Evolutionary conservation across 495 filamentous ascomycete species (phyloP), one percentile per base, ranked within the genome.

Genomic region (Annulohypoxylon nitens): DNA sequence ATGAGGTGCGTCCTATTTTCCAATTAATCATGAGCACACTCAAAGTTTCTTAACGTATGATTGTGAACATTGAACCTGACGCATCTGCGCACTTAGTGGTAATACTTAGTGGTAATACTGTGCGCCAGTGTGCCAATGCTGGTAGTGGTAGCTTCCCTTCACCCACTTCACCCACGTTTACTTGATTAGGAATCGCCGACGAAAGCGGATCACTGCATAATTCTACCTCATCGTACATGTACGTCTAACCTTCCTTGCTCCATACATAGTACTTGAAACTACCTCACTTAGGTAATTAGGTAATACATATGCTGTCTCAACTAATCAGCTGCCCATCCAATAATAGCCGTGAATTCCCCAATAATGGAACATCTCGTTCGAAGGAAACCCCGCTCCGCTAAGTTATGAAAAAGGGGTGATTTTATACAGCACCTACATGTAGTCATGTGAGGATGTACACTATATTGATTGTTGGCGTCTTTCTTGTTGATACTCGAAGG

Each of bases 41-140:
- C 54, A 30, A 45, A 37, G 61, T 70, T 64, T 58, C 50, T 30
- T 30, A 65, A 64, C 68, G 61, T 70, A 70, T 70, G 68, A 70
- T 65, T 70, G 43, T 30, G 60, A 64, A 43, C 53, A 53, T 59
- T 30, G 60, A 64, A 43, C 43, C 61, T 59, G 54, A 60, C 14
- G 25, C 45, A 11, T 34, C 36, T 55, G 16, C 43, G 25, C 36
- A 7, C 30, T 36, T 54, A n/a, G 16, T n/a, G 12, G 41, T 45
- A n/a, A 11, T 45, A n/a, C 41, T 61, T 61, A 34, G 54, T 30
- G 30, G 30, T 30, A 30, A 30, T 30, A 30, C 30, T 30, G 30
- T 30, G 30, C 2, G 30, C 30, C 30, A 30, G 30, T 6, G 30
- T 30, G 30, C 30, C 30, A 30, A 30, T 30, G 5, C 30, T 30